Base-by-base conservation (phyloP, 306 rosid genomes). In the Lithocarpus polystachyus region DNA sequence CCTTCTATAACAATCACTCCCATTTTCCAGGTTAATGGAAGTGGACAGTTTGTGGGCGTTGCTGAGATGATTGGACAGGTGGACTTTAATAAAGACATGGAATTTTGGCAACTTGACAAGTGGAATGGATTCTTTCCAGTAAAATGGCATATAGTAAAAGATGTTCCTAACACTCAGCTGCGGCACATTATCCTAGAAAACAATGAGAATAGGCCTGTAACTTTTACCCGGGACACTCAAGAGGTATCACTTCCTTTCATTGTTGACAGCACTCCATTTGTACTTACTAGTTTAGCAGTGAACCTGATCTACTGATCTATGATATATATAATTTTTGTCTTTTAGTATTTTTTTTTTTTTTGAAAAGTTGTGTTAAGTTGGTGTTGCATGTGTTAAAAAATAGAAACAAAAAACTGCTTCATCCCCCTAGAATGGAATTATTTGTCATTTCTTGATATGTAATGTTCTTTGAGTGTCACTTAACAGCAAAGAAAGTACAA, bases 121-220 rank as follows among this genome's bases (percentile, higher is more conserved):
- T 94, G 90, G 90, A 90, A 80, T 75, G 98, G 98, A 1, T 89
- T 89, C 86, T 92, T 94, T 82, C 96, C 95, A n/a, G 86, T 94
- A 26, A 89, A 81, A 78, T 94, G 98, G 98, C 94, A 88, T 75
- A 76, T 94, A 20, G 59, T 92, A 57, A 94, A 92, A 84, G 98
- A 94, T 80, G 86, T 94, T 72, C 97, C 98, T 1, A 91, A 86
- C 80, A 28, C 56, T 61, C 91, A 78, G 64, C 82, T 94, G 85
- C 82, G 82, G 79, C 93, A 89, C 80, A 92, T 94, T 67, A 88
- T 83, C 74, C 92, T 94, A 33, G 88, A 85, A 77, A 82, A 76
- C 61, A 90, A 92, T 81, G 96, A 94, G 40, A 90, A 92, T 85
- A 84, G 76, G 76, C 73, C 88, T 20, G 97, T 94, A 40, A 94